phyloP scores from a whole-genome alignment of 1,139 yeast species.

The Diutina rugosa region DNA sequence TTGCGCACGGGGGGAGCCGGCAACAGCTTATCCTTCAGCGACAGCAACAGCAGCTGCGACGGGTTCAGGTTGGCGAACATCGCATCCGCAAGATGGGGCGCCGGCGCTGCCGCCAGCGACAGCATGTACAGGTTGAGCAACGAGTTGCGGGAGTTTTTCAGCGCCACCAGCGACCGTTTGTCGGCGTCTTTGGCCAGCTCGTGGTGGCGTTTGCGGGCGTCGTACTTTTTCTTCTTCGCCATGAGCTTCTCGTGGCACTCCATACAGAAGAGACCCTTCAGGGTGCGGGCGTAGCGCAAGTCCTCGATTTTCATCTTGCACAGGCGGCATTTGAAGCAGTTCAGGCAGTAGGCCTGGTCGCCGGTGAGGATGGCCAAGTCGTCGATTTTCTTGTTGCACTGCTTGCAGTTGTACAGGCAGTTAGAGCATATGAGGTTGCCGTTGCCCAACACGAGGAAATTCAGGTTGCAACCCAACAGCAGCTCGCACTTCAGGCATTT shows the following conservation, averaged over 20 bases:
- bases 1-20: background rate
- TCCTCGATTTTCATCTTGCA: conserved; percentile 86
- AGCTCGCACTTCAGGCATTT: conserved; percentile 74
- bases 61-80: background rate
- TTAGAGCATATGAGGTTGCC: conserved; percentile 85
- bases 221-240: conserved; percentile 49
- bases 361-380: conserved; percentile 95
- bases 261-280: conserved; percentile 91
- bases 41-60: background rate
- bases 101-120: background rate
- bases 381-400: conserved; percentile 82
- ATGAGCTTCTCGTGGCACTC: conserved; percentile 78
- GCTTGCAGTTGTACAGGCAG: conserved; percentile 82
- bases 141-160: conserved; percentile 7
- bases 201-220: conserved; percentile 17
- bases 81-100: background rate
- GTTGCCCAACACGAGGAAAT: conserved; percentile 82
- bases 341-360: conserved; percentile 86
- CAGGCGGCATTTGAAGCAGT: conserved; percentile 82
- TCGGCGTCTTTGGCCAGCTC: background rate
- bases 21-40: background rate
- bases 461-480: conserved; percentile 74
- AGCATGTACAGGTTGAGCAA: conserved; percentile 2
- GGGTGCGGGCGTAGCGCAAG: conserved; percentile 82
- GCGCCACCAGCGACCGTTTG: conserved; percentile 3